Base-by-base conservation (phyloP, 2,329 filamentous ascomycete species). In the Phoma herbarum region DNA sequence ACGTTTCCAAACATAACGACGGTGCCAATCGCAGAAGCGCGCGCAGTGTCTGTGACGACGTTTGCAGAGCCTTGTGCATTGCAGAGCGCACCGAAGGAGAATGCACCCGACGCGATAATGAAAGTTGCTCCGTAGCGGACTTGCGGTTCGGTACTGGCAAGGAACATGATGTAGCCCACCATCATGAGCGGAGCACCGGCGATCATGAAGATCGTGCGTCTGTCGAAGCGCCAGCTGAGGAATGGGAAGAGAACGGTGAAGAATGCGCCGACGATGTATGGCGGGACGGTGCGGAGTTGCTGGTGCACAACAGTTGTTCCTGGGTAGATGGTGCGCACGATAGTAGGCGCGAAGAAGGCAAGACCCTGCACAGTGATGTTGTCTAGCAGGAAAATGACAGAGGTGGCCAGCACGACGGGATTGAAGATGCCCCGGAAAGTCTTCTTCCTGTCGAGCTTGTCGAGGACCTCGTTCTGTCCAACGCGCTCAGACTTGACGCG, bases 1-100 rank as follows among this genome's bases (percentile, higher is more conserved):
- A 91, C 71, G 53, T 91, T 91, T 26, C 89, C 90, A 23, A 90
- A 78, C 88, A 91, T 91, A 68, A 91, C 86, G 52, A 86, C 87
- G 0, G 84, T 85, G 11, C 85, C 88, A 43, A 91, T 89, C 3
- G 87, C 88, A 0, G 86, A 83, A 10, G 85, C 86, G 14, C 89
- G 83, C 0, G 89, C 87, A 0, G 89, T 90, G 65, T 92, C 90
- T 4, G 86, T 87, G 8, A 91, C 84, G 0, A 92, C 88, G 64
- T 91, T 91, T 7, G 88, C 89, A 0, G 88, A 86, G 0, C 85
- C 86, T 54, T 91, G 84, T 0, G 88, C 88, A 62, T 89, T 90
- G 64, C 84, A 85, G 12, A 92, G 81, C 0, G 88, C 82, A 0
- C 88, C 89, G 44, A 86, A 83, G 3, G 84, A 76, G 67, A 90